phyloP scores from a whole-genome alignment of 768 basidiomycete genomes.

The Tephrocybe sp. region DNA sequence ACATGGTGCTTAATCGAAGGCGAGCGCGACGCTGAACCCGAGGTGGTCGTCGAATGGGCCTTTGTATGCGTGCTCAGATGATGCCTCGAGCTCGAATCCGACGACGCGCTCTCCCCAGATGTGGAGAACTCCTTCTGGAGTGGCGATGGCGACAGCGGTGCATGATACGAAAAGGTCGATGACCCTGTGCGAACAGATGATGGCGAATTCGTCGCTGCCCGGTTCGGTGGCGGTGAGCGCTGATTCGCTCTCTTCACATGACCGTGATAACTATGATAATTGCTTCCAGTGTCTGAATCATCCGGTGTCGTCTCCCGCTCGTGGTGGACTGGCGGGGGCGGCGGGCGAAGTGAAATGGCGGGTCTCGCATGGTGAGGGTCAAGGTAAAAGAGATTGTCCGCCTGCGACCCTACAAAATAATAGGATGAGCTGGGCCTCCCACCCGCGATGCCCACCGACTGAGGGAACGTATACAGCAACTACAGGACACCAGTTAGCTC shows the following conservation, averaged over 20 bases:
- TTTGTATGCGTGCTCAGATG: no score
- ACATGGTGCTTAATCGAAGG: conserved; percentile 6
- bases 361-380: conserved; percentile 81
- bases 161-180: conserved; percentile 54
- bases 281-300: conserved; percentile 19
- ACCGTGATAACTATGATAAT: conserved; percentile 17
- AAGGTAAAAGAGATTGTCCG: conserved; percentile 82
- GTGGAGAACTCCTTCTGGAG: conserved; percentile 63
- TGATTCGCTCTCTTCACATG: no score
- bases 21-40: conserved; percentile 16
- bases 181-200: conserved; percentile 54
- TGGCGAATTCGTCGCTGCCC: conserved; percentile 45
- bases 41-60: not conserved
- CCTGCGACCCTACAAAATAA: conserved; percentile 95
- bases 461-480: conserved; percentile 90
- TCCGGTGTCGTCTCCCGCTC: conserved; percentile 2
- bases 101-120: conserved; percentile 2
- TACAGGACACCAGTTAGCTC: conserved; percentile 25
- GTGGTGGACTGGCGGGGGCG: conserved; percentile 23
- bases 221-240: conserved; percentile 17
- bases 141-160: conserved; percentile 62
- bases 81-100: not conserved
- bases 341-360: conserved; percentile 65
- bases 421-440: conserved; percentile 97
- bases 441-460: conserved; percentile 95